Evolutionary conservation across 78 protist genomes (phyloP), one percentile per base, ranked within the genome.

Genomic region (Salpingoeca rosetta): DNA sequence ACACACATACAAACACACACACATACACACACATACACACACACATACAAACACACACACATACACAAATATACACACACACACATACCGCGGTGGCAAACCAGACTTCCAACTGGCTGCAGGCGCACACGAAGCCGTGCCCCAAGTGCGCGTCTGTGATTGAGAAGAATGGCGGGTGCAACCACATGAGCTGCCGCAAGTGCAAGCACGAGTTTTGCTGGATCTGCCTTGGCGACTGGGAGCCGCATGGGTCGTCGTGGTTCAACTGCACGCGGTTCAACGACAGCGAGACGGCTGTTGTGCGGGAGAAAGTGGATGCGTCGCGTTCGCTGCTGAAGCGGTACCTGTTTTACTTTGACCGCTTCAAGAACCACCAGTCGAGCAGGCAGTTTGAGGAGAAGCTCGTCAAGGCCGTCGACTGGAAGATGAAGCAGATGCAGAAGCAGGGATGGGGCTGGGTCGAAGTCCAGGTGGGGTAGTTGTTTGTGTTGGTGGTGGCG

Each of bases 151-250:
- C 44, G 36, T 41, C 79, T 0, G 38, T 76, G 39, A 93, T 92
- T 41, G 95, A 94, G 75, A 94, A 94, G 88, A 90, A 89, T 72
- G 94, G 94, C n/a, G 97, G 97, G 22, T 94, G 97, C 87, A 94
- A 94, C 57, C 97, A 94, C 88, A 93, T 94, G 92, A 86, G 45
- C 40, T 88, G 90, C 42, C 44, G 10, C 27, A 39, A 27, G 37
- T 84, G 88, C 82, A 75, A 43, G 81, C 73, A 75, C 38, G 86
- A 44, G 44, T 94, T 92, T 51, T 94, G 96, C 84, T 94, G 96
- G 96, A 89, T 91, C 40, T 94, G 96, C 43, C 22, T 82, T 57
- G 92, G 85, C n/a, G 78, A 36, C 28, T 93, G 96, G 96, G 80
- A 36, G 3, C 83, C 88, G 27, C 96, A 93, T 77, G 93, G 94